phyloP scores from a whole-genome alignment of 169 alveolate genomes.

The Plasmodium sp. region DNA sequence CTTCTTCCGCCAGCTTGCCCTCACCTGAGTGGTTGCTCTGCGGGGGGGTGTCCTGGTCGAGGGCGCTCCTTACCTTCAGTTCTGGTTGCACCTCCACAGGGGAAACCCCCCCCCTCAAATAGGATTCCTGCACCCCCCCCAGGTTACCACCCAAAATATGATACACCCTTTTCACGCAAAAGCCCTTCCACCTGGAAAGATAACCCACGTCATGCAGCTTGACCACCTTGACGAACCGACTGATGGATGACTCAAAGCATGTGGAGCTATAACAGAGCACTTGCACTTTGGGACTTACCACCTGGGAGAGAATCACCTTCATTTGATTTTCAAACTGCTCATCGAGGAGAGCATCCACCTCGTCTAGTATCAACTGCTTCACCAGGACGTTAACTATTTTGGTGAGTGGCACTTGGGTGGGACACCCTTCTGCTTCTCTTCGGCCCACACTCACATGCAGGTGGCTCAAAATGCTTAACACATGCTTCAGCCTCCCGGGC shows the following conservation, averaged over 20 bases:
- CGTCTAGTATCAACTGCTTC: conserved; percentile 30
- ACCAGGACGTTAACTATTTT: background rate
- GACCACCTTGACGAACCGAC: background rate
- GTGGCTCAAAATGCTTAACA: background rate
- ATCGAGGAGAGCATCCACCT: conserved; percentile 42
- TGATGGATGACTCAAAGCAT: background rate
- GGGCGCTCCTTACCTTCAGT: background rate
- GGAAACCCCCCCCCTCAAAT: background rate
- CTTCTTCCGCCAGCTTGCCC: background rate
- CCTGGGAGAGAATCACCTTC: background rate
- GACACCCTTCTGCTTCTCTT: background rate
- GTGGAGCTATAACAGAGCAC: conserved; percentile 49
- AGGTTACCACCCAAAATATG: background rate
- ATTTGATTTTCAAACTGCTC: conserved; percentile 36
- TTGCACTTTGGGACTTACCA: conserved; percentile 17
- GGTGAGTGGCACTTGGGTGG: background rate
- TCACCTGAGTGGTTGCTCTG: background rate
- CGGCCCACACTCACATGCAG: background rate
- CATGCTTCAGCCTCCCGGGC: conserved; percentile 67
- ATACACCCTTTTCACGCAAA: background rate
- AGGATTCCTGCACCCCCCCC: too few relatives aligned
- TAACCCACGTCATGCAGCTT: background rate
- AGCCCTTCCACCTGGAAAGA: background rate
- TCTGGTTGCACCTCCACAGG: background rate
- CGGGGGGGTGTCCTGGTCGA: background rate